Conservation (phyloP, 2,329 filamentous ascomycete genomes). For the Dendrostoma leiphaemia region DNA sequence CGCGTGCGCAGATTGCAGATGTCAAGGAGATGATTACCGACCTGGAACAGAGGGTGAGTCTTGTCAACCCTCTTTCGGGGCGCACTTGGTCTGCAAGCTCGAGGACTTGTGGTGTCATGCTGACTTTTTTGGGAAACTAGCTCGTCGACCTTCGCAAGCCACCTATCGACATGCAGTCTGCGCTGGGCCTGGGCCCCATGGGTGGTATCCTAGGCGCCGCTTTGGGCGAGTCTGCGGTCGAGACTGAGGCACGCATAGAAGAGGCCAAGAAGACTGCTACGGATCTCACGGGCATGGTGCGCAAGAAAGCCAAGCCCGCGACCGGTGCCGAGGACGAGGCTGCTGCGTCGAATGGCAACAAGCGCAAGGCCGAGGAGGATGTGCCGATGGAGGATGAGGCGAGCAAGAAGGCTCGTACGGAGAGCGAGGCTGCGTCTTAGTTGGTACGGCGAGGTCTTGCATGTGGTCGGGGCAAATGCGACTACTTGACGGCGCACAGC, state of each 20-base stretch:
- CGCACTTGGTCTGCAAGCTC: too few relatives aligned
- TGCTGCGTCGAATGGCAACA: conserved; percentile 39
- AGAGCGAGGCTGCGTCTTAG: conserved; percentile 18
- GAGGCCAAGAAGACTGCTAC: conserved; percentile 73
- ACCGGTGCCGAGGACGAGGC: conserved; percentile 16
- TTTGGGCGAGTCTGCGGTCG: conserved; percentile 58
- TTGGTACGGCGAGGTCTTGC: not conserved
- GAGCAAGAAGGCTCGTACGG: conserved; percentile 36
- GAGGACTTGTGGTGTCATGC: not conserved
- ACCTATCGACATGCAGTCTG: conserved; percentile 55
- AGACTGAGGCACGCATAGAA: conserved; percentile 63
- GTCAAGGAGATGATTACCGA: conserved; percentile 77
- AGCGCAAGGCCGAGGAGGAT: conserved; percentile 40
- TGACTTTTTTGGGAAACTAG: conserved; percentile 19
- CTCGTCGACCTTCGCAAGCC: conserved; percentile 68
- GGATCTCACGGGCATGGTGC: conserved; percentile 71
- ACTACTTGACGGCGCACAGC: not conserved
- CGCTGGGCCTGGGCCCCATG: conserved; percentile 49
- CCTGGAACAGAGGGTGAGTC: conserved; percentile 70
- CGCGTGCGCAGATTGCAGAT: conserved; percentile 63
- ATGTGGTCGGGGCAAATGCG: not conserved
- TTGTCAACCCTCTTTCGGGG: not conserved
- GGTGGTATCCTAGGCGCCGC: conserved; percentile 63
- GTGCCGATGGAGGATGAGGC: conserved; percentile 28
- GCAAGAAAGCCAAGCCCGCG: conserved; percentile 54